Evolutionary conservation across 1,284 basidiomycete genomes (phyloP).

Genomic region (Uromyces viciae-fabae): DNA sequence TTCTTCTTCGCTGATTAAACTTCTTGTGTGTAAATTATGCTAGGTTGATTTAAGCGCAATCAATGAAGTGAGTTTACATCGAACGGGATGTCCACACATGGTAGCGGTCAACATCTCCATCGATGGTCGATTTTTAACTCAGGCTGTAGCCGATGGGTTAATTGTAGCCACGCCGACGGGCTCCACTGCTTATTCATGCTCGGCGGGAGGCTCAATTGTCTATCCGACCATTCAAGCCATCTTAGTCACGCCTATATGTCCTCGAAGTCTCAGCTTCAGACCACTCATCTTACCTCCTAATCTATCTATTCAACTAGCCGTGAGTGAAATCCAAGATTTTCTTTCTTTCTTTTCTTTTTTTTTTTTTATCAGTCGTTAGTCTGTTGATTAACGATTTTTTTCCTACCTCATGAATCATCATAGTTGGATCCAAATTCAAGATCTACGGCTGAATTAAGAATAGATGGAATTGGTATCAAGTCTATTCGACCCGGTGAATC

Average conservation of each 20-base stretch:
- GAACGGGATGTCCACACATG: constrained; percentile 83
- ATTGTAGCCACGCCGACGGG: constrained; percentile 95
- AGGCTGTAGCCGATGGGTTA: constrained; percentile 88
- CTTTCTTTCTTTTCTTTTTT: neutral
- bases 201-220: constrained; percentile 91
- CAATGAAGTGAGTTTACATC: constrained; percentile 92
- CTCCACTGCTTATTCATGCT: constrained; percentile 93
- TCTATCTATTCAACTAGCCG: constrained; percentile 74
- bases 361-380: constrained; percentile 29
- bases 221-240: constrained; percentile 86
- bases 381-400: neutral
- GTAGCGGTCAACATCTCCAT: constrained; percentile 92
- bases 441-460: constrained; percentile 79
- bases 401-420: constrained; percentile 14
- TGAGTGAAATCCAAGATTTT: constrained; percentile 59
- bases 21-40: neutral
- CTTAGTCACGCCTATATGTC: constrained; percentile 89
- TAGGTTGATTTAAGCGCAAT: constrained; percentile 68
- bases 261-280: constrained; percentile 84
- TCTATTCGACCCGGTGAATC: constrained; percentile 76
- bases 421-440: constrained; percentile 81
- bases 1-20: no score
- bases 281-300: constrained; percentile 82
- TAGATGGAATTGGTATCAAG: constrained; percentile 83
- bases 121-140: constrained; percentile 91